Base-by-base conservation (phyloP, 192 early-diverging fungal genomes). In the Kappamyces sp. region DNA sequence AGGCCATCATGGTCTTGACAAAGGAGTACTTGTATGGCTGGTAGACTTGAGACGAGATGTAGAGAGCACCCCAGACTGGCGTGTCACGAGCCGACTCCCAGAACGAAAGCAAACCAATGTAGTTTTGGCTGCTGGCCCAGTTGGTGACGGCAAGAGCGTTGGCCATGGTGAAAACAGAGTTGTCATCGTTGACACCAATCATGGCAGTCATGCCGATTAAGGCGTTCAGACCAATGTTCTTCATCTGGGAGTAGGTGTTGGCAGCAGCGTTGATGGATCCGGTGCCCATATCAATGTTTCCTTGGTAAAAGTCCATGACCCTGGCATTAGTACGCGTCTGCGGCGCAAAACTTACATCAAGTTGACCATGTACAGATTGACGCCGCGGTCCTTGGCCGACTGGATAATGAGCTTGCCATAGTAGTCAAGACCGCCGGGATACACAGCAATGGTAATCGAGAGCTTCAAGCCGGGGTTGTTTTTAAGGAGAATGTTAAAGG, bases 121-220 rank as follows among this genome's bases (percentile, higher is more conserved):
- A 70, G 15, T 23, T 43, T 9, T 6, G 23, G 5, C 51, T 49
- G 23, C n/a, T 35, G 5, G 66, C 71, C 50, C 50, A 77, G 15
- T 39, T 40, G 1, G 64, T 36, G 34, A 77, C 49, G 23, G 60
- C 12, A n/a, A 31, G 8, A 31, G 70, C 72, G 50, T 78, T 64
- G n/a, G 31, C 59, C 2, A 69, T 15, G 1, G 60, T 51, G 57
- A 78, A 74, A 33, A 73, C 44, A 47, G 74, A 72, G 15, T 60
- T 60, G 7, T n/a, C 15, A 37, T 78, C 76, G 62, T 78, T 78
- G n/a, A 64, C 46, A 9, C 76, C 76, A 50, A 78, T 78, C 76
- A 78, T 78, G 37, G 76, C 66, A 37, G 65, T 68, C 39, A 78
- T 62, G 39, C 71, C 76, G 61, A 78, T 37, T 10, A 23, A 42